Evolutionary conservation across 2,329 filamentous ascomycete genomes (phyloP).

Genomic region (Laburnicola sp.): DNA sequence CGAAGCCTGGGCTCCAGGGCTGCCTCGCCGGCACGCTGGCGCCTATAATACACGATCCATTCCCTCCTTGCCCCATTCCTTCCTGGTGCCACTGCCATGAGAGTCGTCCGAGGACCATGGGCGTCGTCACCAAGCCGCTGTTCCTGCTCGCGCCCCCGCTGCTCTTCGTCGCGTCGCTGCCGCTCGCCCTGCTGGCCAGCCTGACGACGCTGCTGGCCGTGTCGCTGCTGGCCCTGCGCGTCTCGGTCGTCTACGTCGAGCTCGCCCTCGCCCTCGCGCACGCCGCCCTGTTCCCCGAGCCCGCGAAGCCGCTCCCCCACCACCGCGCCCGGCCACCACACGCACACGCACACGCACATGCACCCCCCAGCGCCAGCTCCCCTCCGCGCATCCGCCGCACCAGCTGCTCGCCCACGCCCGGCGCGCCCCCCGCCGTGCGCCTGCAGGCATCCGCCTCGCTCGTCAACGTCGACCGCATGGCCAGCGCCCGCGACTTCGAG

Average conservation of each 20-base stretch:
- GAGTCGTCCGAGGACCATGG: background rate
- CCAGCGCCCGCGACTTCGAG: conserved; percentile 46
- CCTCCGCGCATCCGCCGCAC: conserved; percentile 32
- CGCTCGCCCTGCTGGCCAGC: conserved; percentile 44
- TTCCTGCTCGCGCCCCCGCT: conserved; percentile 42
- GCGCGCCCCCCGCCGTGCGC: conserved; percentile 18
- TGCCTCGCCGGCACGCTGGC: too few species aligned
- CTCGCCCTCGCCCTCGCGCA: conserved; percentile 46
- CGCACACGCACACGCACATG: too few species aligned
- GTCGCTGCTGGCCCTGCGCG: conserved; percentile 44
- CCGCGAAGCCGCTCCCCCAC: conserved; percentile 22
- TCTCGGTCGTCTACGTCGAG: conserved; percentile 49
- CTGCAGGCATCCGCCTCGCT: conserved; percentile 38
- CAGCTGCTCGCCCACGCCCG: conserved; percentile 27
- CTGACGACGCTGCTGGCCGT: conserved; percentile 47
- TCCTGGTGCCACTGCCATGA: too few species aligned
- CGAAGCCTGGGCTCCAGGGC: too few species aligned
- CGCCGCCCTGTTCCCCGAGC: conserved; percentile 39
- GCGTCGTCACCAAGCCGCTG: conserved; percentile 25
- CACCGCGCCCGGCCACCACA: conserved; percentile 14
- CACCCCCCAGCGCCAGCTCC: too few species aligned
- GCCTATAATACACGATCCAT: background rate
- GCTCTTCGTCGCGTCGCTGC: conserved; percentile 45
- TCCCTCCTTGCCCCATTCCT: too few species aligned
- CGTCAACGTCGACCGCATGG: conserved; percentile 34